phyloP scores from a whole-genome alignment of 495 filamentous ascomycete genomes.

The Aspergillus conjunctus region DNA sequence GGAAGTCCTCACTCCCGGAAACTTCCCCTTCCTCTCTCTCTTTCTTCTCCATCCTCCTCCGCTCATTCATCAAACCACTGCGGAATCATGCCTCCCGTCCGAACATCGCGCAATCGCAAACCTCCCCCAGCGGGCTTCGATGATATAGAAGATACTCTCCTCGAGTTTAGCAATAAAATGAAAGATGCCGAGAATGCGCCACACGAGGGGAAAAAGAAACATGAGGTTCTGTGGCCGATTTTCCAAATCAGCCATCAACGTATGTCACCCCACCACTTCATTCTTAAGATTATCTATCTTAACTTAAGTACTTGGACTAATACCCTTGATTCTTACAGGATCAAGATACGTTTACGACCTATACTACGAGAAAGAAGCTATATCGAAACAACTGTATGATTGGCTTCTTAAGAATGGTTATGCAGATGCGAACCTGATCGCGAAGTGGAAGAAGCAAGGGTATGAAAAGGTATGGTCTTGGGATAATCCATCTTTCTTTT shows the following conservation, averaged over 20 bases:
- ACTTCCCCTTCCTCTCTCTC: conserved; percentile 15
- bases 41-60: conserved; percentile 1
- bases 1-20: background rate
- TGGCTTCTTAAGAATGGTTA: conserved; percentile 97
- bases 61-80: background rate
- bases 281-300: background rate
- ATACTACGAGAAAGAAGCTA: conserved; percentile 97
- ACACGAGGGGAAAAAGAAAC: conserved; percentile 75
- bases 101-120: conserved; percentile 76
- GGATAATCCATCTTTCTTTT: conserved; percentile 1
- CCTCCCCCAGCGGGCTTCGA: conserved; percentile 93
- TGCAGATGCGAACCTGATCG: conserved; percentile 90
- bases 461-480: conserved; percentile 94
- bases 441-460: conserved; percentile 99
- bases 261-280: conserved; percentile 39
- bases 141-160: conserved; percentile 93
- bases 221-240: conserved; percentile 93
- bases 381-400: conserved; percentile 87
- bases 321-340: conserved; percentile 40
- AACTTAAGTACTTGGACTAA: background rate
- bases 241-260: conserved; percentile 98
- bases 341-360: conserved; percentile 94
- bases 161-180: conserved; percentile 97
- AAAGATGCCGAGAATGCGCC: conserved; percentile 90
- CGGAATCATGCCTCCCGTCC: conserved; percentile 77